Evolutionary conservation across 345 rosid genomes (phyloP), one percentile per base, ranked within the genome.

Genomic region (Pugionium dolabratum): DNA sequence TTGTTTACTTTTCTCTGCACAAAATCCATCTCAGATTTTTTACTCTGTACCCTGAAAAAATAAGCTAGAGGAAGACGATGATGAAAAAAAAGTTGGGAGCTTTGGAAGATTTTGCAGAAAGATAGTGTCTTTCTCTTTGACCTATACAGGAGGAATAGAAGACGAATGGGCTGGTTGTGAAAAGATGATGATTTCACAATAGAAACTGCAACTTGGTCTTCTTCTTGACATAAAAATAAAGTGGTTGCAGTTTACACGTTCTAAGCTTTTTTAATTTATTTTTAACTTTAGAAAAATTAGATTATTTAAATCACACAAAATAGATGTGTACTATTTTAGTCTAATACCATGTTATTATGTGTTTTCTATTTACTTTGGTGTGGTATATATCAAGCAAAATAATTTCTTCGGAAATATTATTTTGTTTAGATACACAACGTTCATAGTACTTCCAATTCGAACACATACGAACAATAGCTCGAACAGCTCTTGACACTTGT

Each of bases 1-100:
- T 4, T 61, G 64, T 61, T 74, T 7, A 74, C 77, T 47, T 74
- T 74, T 46, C 57, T 67, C 55, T 74, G 77, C 46, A 67, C 59
- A 33, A 59, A 60, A 67, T 74, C 73, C 77, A 74, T 74, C 53
- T 74, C 45, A 3, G 6, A 10, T 43, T 26, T 18, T 66, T 66
- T 66, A 30, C 71, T 40, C 29, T 18, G 35, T 33, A 57, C 61
- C 62, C 49, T 72, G 18, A 36, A 4, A 64, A 32, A 33, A 11
- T 7, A 49, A 50, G 41, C 44, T 3, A 28, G 65, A 53, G 28
- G 33, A 57, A 2, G 39, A 62, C 4, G 52, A 41, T n/a, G 28
- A 46, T 30, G 27, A 8, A 40, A 37, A 43, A 18, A 11, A 6
- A 29, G 4, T 37, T 36, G 11, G 47, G 33, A 53, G 6, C 5